Evolutionary conservation across 2,329 filamentous ascomycete species (phyloP).

Genomic region (Aspergillus aculeatus): DNA sequence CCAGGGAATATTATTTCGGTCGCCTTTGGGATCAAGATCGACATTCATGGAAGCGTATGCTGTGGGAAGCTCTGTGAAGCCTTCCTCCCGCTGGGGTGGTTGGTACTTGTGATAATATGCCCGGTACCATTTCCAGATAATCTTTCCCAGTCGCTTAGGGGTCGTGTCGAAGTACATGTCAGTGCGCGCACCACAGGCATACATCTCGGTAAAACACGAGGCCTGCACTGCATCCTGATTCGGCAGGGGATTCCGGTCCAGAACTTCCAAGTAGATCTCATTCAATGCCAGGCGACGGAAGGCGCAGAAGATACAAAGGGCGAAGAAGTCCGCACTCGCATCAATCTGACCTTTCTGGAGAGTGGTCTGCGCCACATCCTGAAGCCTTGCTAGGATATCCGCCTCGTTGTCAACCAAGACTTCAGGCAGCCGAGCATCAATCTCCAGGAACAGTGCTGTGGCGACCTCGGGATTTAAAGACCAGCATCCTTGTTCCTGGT

Average conservation of each 20-base stretch:
- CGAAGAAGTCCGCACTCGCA: slow-evolving; percentile 53
- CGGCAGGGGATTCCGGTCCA: slow-evolving; percentile 60
- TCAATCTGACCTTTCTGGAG: slow-evolving; percentile 37
- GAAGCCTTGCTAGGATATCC: slow-evolving; percentile 36
- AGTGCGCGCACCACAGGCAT: slow-evolving; percentile 61
- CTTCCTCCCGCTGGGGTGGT: slow-evolving; percentile 13
- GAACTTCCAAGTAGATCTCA: slow-evolving; percentile 62
- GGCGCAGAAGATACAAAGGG: slow-evolving; percentile 57
- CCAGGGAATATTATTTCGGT: slow-evolving; percentile 43
- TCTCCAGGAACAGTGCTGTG: slow-evolving; percentile 36
- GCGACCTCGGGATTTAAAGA: slow-evolving; percentile 27
- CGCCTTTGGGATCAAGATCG: slow-evolving; percentile 47
- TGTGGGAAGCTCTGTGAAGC: slow-evolving; percentile 45
- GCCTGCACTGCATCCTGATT: slow-evolving; percentile 61
- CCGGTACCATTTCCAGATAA: slow-evolving; percentile 41
- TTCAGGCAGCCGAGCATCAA: slow-evolving; percentile 28
- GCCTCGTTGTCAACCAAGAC: slow-evolving; percentile 28
- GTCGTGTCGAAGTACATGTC: slow-evolving; percentile 60
- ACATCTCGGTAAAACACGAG: slow-evolving; percentile 62
- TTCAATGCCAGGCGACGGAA: slow-evolving; percentile 57
- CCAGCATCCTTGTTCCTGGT: slow-evolving; percentile 37
- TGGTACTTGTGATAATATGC: slow-evolving; percentile 44
- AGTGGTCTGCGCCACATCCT: slow-evolving; percentile 34
- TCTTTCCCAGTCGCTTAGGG: slow-evolving; percentile 49
- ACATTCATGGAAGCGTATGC: slow-evolving; percentile 54